phyloP scores from a whole-genome alignment of 306 rosid species.

The Dalbergia cochinchinensis region DNA sequence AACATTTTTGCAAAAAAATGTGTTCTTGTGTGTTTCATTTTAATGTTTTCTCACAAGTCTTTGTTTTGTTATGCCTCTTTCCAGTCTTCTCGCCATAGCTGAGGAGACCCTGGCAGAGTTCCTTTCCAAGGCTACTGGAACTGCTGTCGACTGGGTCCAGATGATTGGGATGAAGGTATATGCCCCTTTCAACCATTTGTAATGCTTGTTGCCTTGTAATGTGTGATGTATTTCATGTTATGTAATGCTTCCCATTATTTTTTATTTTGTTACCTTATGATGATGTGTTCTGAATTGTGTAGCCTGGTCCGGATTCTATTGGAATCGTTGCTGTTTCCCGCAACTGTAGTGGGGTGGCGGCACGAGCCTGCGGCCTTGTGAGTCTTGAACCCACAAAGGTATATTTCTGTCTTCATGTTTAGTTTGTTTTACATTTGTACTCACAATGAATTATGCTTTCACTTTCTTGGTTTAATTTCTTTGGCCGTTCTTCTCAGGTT shows the following conservation, averaged over 20 bases:
- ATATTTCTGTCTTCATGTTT: not conserved
- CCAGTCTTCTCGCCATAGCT: slow-evolving; percentile 87
- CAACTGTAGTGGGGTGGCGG: slow-evolving; percentile 94
- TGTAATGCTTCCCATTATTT: not conserved
- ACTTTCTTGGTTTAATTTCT: not conserved
- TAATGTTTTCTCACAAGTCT: not conserved
- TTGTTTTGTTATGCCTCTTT: slow-evolving; percentile 12
- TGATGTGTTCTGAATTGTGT: not conserved
- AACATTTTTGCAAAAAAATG: not conserved
- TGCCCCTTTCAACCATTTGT: not conserved
- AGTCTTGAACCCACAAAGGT: slow-evolving; percentile 98
- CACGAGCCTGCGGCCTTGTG: slow-evolving; percentile 99
- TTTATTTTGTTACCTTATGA: not conserved
- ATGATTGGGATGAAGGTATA: slow-evolving; percentile 99
- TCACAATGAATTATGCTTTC: not conserved
- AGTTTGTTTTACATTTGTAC: not conserved
- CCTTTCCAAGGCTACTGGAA: slow-evolving; percentile 99
- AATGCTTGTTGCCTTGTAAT: not conserved
- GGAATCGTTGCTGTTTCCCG: slow-evolving; percentile 99
- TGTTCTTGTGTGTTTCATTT: not conserved
- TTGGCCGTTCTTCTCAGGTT: slow-evolving; percentile 57
- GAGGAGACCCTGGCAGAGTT: slow-evolving; percentile 99
- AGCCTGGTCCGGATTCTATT: slow-evolving; percentile 99
- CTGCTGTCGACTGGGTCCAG: slow-evolving; percentile 99
- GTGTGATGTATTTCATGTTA: not conserved